Percentiles rank a stretch among this genome's conserved stretches.
phyloP scores from a whole-genome alignment of 306 rosid genomes.

The Aeschynomene evenia region DNA sequence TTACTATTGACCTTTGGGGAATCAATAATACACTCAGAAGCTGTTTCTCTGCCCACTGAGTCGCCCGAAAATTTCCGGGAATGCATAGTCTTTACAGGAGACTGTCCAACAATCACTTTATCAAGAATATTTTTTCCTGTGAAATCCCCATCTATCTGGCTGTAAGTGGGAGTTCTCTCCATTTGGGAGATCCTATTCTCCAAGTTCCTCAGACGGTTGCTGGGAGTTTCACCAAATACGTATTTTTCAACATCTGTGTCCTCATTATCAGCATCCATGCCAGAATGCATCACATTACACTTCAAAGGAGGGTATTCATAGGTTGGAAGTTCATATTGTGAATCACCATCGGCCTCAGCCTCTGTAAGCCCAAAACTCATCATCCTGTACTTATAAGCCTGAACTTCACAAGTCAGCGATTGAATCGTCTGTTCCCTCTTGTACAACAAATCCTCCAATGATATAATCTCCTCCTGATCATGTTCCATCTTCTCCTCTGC shows the following conservation, averaged over 20 bases:
- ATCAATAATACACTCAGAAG: slow-evolving; percentile 42
- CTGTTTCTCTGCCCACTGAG: slow-evolving; percentile 55
- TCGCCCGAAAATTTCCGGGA: slow-evolving; percentile 61
- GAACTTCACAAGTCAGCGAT: slow-evolving; percentile 90
- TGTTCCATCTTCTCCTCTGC: slow-evolving; percentile 92
- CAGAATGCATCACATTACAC: slow-evolving; percentile 57
- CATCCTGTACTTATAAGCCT: slow-evolving; percentile 90
- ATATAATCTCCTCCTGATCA: slow-evolving; percentile 74
- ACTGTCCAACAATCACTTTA: slow-evolving; percentile 81
- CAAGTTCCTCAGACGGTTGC: slow-evolving; percentile 61
- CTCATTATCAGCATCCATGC: slow-evolving; percentile 52
- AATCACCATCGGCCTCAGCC: slow-evolving; percentile 62
- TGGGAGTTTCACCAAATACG: slow-evolving; percentile 88
- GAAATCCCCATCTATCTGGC: slow-evolving; percentile 62
- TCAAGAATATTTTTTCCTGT: slow-evolving; percentile 63
- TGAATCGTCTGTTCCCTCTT: slow-evolving; percentile 89
- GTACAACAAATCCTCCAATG: slow-evolving; percentile 79
- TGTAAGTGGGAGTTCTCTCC: slow-evolving; percentile 68
- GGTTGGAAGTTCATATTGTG: slow-evolving; percentile 51
- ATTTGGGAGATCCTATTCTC: slow-evolving; percentile 78
- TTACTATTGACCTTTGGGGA: slow-evolving; percentile 55
- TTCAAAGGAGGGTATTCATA: slow-evolving; percentile 84
- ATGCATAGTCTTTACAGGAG: slow-evolving; percentile 61
- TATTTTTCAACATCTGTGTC: slow-evolving; percentile 78
- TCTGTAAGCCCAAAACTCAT: slow-evolving; percentile 84